Evolutionary conservation across 2,329 filamentous ascomycete genomes (phyloP).

Genomic region (Colletotrichum tropicale): DNA sequence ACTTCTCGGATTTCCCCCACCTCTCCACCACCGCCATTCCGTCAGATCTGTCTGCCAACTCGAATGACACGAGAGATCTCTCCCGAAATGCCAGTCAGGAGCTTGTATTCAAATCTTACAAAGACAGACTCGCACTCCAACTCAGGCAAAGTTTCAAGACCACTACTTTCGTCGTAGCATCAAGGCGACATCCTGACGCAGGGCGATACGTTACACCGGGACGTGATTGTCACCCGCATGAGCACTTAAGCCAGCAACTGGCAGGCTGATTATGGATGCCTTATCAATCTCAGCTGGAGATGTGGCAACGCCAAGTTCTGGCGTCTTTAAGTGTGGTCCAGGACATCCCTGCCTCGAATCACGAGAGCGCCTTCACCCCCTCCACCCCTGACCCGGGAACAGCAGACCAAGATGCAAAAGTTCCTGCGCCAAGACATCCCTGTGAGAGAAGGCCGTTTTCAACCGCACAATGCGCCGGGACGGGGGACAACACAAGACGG

Average conservation of each 20-base stretch:
- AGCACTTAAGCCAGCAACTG: neutral
- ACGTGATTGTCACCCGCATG: neutral
- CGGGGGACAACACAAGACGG: neutral
- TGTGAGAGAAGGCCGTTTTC: neutral
- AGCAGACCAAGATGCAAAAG: neutral
- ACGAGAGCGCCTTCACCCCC: neutral
- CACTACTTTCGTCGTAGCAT: rapidly evolving
- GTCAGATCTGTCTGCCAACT: neutral
- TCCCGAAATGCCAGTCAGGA: too few relatives aligned
- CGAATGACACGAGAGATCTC: too few relatives aligned
- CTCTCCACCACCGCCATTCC: neutral
- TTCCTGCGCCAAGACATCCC: neutral
- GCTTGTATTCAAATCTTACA: neutral
- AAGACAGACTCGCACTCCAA: neutral
- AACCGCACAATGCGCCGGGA: neutral
- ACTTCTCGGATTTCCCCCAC: constrained; percentile 24
- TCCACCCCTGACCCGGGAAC: neutral
- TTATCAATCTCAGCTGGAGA: neutral
- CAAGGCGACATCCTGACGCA: neutral
- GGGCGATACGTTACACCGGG: rapidly evolving
- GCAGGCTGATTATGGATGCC: neutral
- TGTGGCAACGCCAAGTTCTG: neutral
- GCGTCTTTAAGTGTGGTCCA: neutral
- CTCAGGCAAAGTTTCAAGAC: rapidly evolving
- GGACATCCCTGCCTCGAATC: neutral